Evolutionary conservation across 768 basidiomycete species (phyloP), one percentile per base, ranked within the genome.

Genomic region (Serendipita sp.): DNA sequence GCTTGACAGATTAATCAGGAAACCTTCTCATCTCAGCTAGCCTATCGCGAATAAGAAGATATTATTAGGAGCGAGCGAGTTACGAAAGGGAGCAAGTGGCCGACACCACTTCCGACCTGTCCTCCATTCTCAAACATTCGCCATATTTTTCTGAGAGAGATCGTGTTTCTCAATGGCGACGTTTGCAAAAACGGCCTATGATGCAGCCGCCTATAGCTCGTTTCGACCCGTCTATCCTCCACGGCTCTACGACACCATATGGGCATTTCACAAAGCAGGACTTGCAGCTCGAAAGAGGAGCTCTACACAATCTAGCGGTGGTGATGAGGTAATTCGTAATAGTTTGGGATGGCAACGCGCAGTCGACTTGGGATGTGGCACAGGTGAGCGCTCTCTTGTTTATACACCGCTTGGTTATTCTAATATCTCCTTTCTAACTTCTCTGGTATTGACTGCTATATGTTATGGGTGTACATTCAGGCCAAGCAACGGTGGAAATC

Each of bases 331-430:
- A 24, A 24, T 24, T 24, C 24, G 24, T 24, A 24, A 24, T 24
- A 24, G 41, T 41, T 5, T 13, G 5, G 68, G 70, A 63, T 87
- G 82, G 79, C 77, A 81, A 13, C 76, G 74, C 16, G 88, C 86
- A 0, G 77, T 89, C 0, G 90, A 93, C 69, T 71, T 91, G 1
- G 89, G 91, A 3, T 92, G 90, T 73, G 89, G 91, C 32, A 88
- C 90, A n/a, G 87, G 89, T 87, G 65, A 5, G 41, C 41, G 13
- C 41, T 41, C 41, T 41, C 41, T 41, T 13, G 13, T 41, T 41
- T 24, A 24, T 24, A 24, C 24, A 24, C 24, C 24, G 24, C 24
- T 24, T 24, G 24, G 24, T 24, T 24, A 1, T 24, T 24, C 24
- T 24, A 24, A 10, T n/a, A 1, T 28, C 53, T 18, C 18, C 18